These are phyloP conservation scores for Boletus pseudopeckii DNA, from an alignment of 768 basidiomycete genomes.

Conservation along the genomic window DNA sequence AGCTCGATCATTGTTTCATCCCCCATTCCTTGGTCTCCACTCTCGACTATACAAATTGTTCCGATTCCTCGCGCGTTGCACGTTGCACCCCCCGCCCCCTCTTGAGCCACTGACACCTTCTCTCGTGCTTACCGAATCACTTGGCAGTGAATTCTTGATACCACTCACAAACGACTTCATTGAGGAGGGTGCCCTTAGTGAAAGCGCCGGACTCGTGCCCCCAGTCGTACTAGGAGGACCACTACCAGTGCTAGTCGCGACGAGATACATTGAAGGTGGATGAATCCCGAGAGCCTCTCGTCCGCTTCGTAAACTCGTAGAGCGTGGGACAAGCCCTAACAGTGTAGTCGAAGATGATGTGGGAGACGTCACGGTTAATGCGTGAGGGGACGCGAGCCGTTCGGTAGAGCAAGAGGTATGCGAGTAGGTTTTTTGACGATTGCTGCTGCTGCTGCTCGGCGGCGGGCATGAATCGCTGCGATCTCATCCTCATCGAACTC, in stretches of 20 bases:
- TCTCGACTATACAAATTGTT: too few species aligned
- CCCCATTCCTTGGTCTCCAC: constrained; percentile 5
- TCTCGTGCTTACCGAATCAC: constrained; percentile 9
- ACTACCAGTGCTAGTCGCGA: not conserved
- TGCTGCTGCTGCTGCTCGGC: constrained; percentile 19
- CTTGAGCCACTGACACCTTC: not conserved
- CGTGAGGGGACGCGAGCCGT: constrained; percentile 18
- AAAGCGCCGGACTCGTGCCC: constrained; percentile 5
- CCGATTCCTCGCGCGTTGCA: constrained; percentile 2
- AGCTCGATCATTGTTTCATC: constrained; percentile 22
- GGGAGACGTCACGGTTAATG: constrained; percentile 15
- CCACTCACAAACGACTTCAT: constrained; percentile 22
- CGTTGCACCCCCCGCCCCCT: too few species aligned
- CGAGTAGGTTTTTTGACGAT: constrained; percentile 6
- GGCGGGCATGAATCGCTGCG: constrained; percentile 48
- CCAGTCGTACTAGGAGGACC: not conserved
- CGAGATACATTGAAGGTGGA: constrained; percentile 14
- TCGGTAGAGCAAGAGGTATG: not conserved
- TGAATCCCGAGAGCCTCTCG: constrained; percentile 7
- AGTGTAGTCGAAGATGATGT: constrained; percentile 13
- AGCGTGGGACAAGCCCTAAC: constrained; percentile 24
- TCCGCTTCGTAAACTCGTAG: constrained; percentile 18
- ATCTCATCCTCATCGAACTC: constrained; percentile 71
- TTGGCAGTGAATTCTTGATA: constrained; percentile 17
- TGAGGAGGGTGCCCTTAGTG: constrained; percentile 16